Percentiles rank a stretch among this genome's conserved stretches.
Evolutionary conservation across 805 yeast genomes (phyloP).

Genomic region (Metschnikowia continentalis): DNA sequence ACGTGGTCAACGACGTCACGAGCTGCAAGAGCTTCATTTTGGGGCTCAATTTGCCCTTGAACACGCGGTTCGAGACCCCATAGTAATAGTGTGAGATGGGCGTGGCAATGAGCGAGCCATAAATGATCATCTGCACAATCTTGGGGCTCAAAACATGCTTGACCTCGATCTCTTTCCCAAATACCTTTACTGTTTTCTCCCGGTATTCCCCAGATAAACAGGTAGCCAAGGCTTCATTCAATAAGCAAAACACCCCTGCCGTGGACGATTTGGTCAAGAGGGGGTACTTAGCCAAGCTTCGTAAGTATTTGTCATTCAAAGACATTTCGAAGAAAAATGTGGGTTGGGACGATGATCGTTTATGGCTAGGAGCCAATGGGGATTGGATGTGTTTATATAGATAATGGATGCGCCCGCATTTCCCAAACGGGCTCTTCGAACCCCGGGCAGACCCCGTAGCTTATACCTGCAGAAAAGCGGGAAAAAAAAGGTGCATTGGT

Average conservation of each 20-base stretch:
- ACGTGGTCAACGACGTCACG: slow-evolving; percentile 46
- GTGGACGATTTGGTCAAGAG: slow-evolving; percentile 57
- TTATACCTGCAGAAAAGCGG: neutral
- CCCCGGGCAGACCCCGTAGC: neutral
- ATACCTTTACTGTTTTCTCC: slow-evolving; percentile 12
- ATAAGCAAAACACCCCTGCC: slow-evolving; percentile 48
- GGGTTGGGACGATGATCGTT: neutral
- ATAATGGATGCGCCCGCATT: slow-evolving; percentile 1
- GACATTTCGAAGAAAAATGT: slow-evolving; percentile 8
- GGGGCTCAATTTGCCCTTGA: slow-evolving; percentile 36
- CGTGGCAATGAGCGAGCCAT: slow-evolving; percentile 51
- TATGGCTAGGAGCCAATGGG: neutral
- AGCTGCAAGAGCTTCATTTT: slow-evolving; percentile 47
- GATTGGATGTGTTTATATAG: neutral
- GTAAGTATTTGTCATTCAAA: slow-evolving; percentile 32
- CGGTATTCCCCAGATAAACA: slow-evolving; percentile 44
- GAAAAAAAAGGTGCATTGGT: no score
- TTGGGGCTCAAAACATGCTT: slow-evolving; percentile 42
- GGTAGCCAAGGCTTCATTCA: slow-evolving; percentile 58
- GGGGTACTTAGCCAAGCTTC: slow-evolving; percentile 45
- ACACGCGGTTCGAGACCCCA: slow-evolving; percentile 40
- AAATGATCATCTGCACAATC: slow-evolving; percentile 51
- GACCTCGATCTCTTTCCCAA: slow-evolving; percentile 19
- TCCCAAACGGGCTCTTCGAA: neutral
- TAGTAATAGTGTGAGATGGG: slow-evolving; percentile 58